phyloP scores from a whole-genome alignment of 345 rosid genomes.

The Litchi chinensis region DNA sequence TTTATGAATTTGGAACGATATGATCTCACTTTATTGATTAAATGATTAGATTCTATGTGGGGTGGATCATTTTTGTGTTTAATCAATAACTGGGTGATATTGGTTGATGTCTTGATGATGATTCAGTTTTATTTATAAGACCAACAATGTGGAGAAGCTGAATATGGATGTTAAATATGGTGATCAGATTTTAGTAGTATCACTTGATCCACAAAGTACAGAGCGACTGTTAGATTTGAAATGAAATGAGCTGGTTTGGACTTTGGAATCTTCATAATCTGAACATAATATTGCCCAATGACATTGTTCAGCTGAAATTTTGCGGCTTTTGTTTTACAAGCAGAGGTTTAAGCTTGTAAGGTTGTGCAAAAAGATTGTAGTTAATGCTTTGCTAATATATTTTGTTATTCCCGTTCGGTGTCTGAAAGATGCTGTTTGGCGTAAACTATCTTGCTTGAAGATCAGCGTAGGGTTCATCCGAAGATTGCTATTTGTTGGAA shows the following conservation, averaged over 20 bases:
- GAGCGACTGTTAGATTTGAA: not conserved
- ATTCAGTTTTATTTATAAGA: not conserved
- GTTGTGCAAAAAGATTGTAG: not conserved
- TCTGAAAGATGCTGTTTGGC: not conserved
- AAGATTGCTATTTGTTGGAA: not conserved
- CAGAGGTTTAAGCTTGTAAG: not conserved
- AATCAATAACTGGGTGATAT: constrained; percentile 16
- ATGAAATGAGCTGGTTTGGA: constrained; percentile 10
- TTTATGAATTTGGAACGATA: not conserved
- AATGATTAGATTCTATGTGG: constrained; percentile 16
- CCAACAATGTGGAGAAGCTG: constrained; percentile 15
- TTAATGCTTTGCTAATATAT: not conserved
- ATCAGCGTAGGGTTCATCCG: not conserved
- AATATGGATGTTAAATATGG: not conserved
- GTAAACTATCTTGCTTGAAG: not conserved
- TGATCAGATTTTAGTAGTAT: not conserved
- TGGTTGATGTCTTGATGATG: constrained; percentile 18
- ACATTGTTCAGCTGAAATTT: not conserved
- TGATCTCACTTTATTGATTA: constrained; percentile 15
- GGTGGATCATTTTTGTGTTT: not conserved
- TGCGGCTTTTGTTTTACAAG: not conserved
- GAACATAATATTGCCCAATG: not conserved
- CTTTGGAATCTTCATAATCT: constrained; percentile 7
- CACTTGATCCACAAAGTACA: not conserved
- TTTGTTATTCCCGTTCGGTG: not conserved